Conservation (phyloP, 106 monocot genomes). For the Alisma plantagoaquatica region DNA sequence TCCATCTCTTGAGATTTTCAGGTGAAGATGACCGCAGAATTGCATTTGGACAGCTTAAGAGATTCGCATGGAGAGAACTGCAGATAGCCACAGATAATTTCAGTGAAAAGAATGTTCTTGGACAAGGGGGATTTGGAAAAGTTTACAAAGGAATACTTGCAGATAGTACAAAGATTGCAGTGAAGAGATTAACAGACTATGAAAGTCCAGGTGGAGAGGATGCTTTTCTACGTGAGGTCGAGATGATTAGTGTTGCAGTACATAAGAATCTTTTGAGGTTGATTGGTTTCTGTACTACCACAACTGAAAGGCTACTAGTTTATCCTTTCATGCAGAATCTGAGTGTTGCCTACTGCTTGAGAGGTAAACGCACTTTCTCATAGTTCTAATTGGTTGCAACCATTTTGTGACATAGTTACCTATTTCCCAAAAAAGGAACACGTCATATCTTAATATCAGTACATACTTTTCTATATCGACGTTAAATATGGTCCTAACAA, state of each 20-base stretch:
- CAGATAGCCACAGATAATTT: conserved; percentile 23
- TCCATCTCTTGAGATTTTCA: conserved; percentile 6
- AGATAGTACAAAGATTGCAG: conserved; percentile 22
- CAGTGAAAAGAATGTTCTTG: conserved; percentile 22
- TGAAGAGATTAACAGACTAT: conserved; percentile 21
- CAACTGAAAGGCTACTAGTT: conserved; percentile 20
- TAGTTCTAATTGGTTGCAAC: too few species aligned
- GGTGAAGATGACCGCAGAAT: conserved; percentile 29
- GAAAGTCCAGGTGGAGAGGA: conserved; percentile 23
- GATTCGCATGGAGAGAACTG: conserved; percentile 24
- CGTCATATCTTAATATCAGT: too few species aligned
- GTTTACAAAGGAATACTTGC: conserved; percentile 21
- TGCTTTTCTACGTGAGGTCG: conserved; percentile 23
- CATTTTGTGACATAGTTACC: too few species aligned
- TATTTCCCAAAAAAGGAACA: too few species aligned
- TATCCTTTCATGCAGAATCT: conserved; percentile 29
- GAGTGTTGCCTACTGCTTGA: conserved; percentile 24
- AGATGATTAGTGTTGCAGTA: conserved; percentile 27
- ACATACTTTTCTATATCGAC: too few species aligned
- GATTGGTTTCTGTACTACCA: conserved; percentile 25
- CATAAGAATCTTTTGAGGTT: conserved; percentile 23
- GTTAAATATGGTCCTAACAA: too few species aligned
- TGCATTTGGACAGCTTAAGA: conserved; percentile 29
- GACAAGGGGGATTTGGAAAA: conserved; percentile 29
- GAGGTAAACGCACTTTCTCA: too few species aligned